These are phyloP conservation scores for Thuja plicata DNA, from an alignment of 83 land plant genomes.

Conservation along the genomic window DNA sequence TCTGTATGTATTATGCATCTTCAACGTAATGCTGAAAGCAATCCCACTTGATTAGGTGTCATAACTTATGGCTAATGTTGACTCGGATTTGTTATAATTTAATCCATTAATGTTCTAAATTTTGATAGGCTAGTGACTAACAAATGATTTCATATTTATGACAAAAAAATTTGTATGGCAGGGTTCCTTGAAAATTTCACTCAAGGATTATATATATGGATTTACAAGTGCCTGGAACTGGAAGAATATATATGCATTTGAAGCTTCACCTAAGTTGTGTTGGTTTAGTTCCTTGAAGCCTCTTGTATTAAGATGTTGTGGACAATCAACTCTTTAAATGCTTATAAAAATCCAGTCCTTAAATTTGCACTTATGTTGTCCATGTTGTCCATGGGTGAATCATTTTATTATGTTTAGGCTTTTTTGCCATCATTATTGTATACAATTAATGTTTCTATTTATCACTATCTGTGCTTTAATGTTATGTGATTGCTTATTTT, in stretches of 20 bases:
- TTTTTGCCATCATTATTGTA: neutral
- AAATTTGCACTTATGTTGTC: neutral
- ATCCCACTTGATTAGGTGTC: neutral
- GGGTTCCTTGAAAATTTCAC: neutral
- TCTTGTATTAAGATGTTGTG: neutral
- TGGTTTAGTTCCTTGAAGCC: neutral
- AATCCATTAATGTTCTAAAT: neutral
- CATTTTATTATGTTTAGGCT: neutral
- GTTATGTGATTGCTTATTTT: neutral
- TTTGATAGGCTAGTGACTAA: neutral
- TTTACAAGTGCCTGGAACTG: neutral
- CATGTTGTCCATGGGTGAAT: neutral
- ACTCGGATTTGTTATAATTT: neutral
- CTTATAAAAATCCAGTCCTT: neutral
- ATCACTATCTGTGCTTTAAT: neutral
- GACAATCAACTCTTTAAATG: constrained; percentile 6
- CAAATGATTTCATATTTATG: neutral
- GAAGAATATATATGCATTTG: neutral
- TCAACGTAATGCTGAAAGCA: neutral
- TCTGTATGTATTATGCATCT: neutral
- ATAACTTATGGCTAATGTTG: neutral
- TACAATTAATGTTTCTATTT: neutral
- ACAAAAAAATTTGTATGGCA: neutral
- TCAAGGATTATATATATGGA: constrained; percentile 4
- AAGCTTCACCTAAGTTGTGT: neutral